Percentiles rank a stretch among this genome's conserved stretches.
These are phyloP conservation scores for Meyerozyma smithsonii DNA, from an alignment of 1,139 yeast species.

Conservation along the genomic window DNA sequence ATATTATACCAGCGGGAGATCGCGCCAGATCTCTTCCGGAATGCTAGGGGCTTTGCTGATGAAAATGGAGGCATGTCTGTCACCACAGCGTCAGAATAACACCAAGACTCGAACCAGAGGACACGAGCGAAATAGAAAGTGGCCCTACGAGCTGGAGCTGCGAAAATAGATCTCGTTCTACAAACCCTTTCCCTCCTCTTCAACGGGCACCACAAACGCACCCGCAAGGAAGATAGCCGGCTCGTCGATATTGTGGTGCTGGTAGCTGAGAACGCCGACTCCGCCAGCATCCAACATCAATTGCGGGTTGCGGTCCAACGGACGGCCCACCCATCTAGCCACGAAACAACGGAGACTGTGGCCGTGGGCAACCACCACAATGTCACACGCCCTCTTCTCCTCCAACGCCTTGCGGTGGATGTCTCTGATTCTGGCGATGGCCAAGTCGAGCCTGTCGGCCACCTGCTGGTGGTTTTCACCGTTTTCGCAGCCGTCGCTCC, in stretches of 20 bases:
- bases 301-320: conserved; percentile 62
- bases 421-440: conserved; percentile 56
- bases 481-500: conserved; percentile 90
- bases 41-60: too few species aligned
- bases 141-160: too few species aligned
- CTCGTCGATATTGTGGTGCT: conserved; percentile 76
- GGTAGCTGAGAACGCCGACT: conserved; percentile 86
- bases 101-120: too few species aligned
- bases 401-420: conserved; percentile 60
- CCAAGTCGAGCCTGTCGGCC: conserved; percentile 62
- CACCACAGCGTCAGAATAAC: too few species aligned
- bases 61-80: too few species aligned
- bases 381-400: conserved; percentile 56
- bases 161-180: too few species aligned
- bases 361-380: conserved; percentile 86
- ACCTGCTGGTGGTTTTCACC: conserved; percentile 73
- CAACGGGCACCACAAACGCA: conserved; percentile 71
- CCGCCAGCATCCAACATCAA: conserved; percentile 93
- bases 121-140: too few species aligned
- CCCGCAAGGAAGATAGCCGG: conserved; percentile 83
- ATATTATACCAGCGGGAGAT: too few species aligned
- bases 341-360: conserved; percentile 87
- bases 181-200: conserved; percentile 27
- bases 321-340: conserved; percentile 74
- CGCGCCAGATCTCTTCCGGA: too few species aligned